Evolutionary conservation across 163 green algal genomes (phyloP).

Genomic region (Volvox carteri): DNA sequence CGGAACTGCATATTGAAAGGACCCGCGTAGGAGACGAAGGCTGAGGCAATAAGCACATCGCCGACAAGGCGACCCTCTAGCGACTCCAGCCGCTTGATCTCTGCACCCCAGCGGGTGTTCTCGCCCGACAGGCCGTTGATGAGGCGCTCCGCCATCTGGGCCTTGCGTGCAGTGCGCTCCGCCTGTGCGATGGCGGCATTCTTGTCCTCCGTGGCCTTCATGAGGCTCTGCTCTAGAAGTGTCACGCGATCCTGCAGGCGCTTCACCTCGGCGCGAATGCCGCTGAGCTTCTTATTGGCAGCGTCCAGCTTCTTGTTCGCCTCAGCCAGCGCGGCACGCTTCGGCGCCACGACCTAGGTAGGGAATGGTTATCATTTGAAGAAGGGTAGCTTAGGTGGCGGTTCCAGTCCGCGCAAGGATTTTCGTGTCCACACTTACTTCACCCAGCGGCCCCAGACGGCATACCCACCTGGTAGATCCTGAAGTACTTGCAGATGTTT

Average conservation of each 20-base stretch:
- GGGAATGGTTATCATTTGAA: too few relatives aligned
- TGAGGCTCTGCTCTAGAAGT: conserved; percentile 88
- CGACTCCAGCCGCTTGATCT: conserved; percentile 83
- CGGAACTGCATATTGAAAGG: conserved; percentile 91
- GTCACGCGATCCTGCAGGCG: conserved; percentile 90
- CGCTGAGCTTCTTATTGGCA: conserved; percentile 92
- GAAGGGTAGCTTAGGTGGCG: too few relatives aligned
- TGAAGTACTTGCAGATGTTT: conserved; percentile 98
- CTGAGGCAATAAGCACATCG: conserved; percentile 87
- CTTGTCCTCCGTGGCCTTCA: conserved; percentile 95
- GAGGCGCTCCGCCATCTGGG: conserved; percentile 90
- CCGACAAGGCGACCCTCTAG: conserved; percentile 82
- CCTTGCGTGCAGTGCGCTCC: conserved; percentile 90
- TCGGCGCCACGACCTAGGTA: conserved; percentile 94
- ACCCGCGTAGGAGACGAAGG: conserved; percentile 93
- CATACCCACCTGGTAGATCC: conserved; percentile 89
- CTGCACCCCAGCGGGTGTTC: conserved; percentile 90
- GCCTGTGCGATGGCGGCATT: conserved; percentile 90
- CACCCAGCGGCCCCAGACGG: not conserved
- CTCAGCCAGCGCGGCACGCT: conserved; percentile 87
- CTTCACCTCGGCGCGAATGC: conserved; percentile 89
- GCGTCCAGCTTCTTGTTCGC: conserved; percentile 90
- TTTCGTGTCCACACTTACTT: not conserved
- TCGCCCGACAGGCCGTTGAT: conserved; percentile 94
- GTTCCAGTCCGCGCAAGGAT: too few relatives aligned